Base-by-base conservation (phyloP, 179 eudicot species). In the Patellifolia procumbens region DNA sequence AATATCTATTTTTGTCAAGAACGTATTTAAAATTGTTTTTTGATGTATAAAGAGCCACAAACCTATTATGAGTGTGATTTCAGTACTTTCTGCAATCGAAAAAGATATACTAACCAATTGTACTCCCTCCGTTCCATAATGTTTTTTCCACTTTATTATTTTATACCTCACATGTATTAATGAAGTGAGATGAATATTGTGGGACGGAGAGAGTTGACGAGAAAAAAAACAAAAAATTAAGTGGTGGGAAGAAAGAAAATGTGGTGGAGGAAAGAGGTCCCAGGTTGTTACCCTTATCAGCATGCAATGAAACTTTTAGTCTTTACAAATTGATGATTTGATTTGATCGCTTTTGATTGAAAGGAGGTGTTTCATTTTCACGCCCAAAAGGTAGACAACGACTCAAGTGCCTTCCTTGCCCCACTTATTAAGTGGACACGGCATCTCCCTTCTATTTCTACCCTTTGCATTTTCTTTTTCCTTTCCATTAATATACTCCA, bases 301-400 rank as follows among this genome's bases (percentile, higher is more conserved):
- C 77, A 81, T 77, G 75, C 81, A 81, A 73, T 56, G 51, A 43
- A 70, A 52, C 65, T 43, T 31, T 22, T 43, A 70, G 80, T 76
- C 77, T 74, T 82, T 70, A 64, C 58, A 78, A 74, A 82, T 55
- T 82, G 29, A 82, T 80, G 80, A 80, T 72, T 24, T 35, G 59
- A 73, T 46, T 7, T 45, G 78, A 73, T 61, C 19, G 51, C 45
- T 55, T 77, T 81, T 81, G 20, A 52, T 7, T 28, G 75, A 81
- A 78, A 78, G 78, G 58, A 42, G 34, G 70, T 37, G 72, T 62
- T 43, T 84, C 85, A 63, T 78, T 84, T 72, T 79, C 87, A 84
- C 32, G 73, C 87, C 75, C 66, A 79, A 84, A 80, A 80, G 81
- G 72, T 55, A 42, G 86, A 83, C 51, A 70, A 62, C 56, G 83